Percentiles rank a stretch among this genome's conserved stretches.
phyloP scores from a whole-genome alignment of 2,329 filamentous ascomycete species.

The Passalora sequoiae region DNA sequence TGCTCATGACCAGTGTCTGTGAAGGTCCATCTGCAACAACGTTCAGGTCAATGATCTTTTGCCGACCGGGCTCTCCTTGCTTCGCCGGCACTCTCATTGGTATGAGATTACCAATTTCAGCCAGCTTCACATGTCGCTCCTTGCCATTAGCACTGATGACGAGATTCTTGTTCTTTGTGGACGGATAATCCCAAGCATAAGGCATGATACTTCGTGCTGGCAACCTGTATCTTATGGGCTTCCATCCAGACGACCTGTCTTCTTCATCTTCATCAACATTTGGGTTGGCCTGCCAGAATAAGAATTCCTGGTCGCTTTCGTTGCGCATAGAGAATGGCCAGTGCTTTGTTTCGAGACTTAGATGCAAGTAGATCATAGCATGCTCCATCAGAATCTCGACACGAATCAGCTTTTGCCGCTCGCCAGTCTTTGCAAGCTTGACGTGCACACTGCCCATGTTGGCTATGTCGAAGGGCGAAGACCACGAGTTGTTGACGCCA shows the following conservation, averaged over 20 bases:
- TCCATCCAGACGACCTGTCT: slow-evolving; percentile 77
- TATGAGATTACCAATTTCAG: slow-evolving; percentile 92
- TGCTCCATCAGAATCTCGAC: slow-evolving; percentile 88
- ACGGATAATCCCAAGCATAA: slow-evolving; percentile 98
- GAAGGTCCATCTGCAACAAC: slow-evolving; percentile 93
- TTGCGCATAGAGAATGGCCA: slow-evolving; percentile 99
- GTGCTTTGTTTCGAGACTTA: slow-evolving; percentile 85
- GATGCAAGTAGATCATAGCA: slow-evolving; percentile 86
- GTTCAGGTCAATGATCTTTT: slow-evolving; percentile 93
- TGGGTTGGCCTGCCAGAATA: slow-evolving; percentile 92
- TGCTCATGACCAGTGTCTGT: slow-evolving; percentile 87
- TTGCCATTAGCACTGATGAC: slow-evolving; percentile 73
- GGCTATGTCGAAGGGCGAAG: slow-evolving; percentile 93
- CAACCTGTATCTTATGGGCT: slow-evolving; percentile 83
- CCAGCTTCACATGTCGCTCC: slow-evolving; percentile 87
- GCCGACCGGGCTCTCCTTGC: slow-evolving; percentile 48
- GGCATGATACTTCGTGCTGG: slow-evolving; percentile 97
- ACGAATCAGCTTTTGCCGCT: slow-evolving; percentile 80
- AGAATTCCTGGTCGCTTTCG: slow-evolving; percentile 93
- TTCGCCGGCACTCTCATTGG: slow-evolving; percentile 80
- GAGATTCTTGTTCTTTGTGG: slow-evolving; percentile 92
- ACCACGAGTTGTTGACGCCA: slow-evolving; percentile 95
- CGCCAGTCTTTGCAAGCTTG: slow-evolving; percentile 85
- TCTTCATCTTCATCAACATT: slow-evolving; percentile 89
- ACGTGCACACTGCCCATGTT: slow-evolving; percentile 89